Percentiles rank a stretch among this genome's conserved stretches.
phyloP scores from a whole-genome alignment of 495 filamentous ascomycete genomes.

The Penicillium cataractarum region DNA sequence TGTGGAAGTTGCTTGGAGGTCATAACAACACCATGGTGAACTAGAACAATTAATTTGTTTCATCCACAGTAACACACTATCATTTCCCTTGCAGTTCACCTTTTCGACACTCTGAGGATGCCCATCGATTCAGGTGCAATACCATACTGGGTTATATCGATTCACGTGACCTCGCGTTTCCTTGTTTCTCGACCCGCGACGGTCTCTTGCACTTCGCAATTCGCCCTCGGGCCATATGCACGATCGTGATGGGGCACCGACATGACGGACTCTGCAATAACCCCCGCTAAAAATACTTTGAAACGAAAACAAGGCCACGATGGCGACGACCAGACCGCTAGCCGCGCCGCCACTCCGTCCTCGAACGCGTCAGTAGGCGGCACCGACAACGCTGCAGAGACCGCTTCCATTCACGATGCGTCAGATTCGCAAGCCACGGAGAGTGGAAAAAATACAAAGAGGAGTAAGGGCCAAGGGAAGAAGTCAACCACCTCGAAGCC shows the following conservation, averaged over 20 bases:
- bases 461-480: conserved; percentile 5
- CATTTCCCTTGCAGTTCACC: no score
- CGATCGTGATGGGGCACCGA: conserved; percentile 34
- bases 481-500: conserved; percentile 11
- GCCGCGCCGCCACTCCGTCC: conserved; percentile 1
- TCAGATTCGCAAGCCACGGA: neutral
- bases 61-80: no score
- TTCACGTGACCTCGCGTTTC: conserved; percentile 24
- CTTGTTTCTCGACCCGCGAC: neutral
- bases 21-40: neutral
- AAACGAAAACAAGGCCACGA: conserved; percentile 30
- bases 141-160: conserved; percentile 14
- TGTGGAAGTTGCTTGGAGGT: neutral
- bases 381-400: conserved; percentile 1
- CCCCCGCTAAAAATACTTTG: neutral
- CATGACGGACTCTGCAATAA: conserved; percentile 27
- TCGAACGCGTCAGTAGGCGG: conserved; percentile 24
- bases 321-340: conserved; percentile 2
- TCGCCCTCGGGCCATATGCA: neutral
- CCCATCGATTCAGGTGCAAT: neutral
- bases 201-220: neutral
- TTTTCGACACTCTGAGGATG: neutral
- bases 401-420: neutral
- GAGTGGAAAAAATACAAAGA: conserved; percentile 8
- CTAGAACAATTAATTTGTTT: no score